Conservation (phyloP, 805 yeast genomes). For the Candida caryicola region DNA sequence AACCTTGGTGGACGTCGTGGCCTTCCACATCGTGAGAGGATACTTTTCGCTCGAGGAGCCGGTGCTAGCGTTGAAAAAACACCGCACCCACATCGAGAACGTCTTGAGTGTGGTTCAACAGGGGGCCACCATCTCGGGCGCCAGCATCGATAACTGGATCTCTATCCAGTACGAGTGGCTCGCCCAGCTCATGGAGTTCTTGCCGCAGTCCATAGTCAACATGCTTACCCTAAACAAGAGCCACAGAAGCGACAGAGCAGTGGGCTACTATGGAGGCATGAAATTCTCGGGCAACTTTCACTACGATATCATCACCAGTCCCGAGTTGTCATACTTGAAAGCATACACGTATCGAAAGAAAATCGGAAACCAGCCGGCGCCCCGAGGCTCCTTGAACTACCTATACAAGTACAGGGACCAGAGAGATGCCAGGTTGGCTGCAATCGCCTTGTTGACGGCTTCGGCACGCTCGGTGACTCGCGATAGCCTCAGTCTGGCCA, state of each 20-base stretch:
- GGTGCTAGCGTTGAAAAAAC: conserved; percentile 58
- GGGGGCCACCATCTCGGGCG: conserved; percentile 8
- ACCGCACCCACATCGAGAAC: conserved; percentile 58
- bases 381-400: conserved; percentile 1
- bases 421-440: neutral
- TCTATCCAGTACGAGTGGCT: conserved; percentile 65
- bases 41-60: conserved; percentile 59
- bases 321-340: conserved; percentile 26
- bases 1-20: conserved; percentile 53
- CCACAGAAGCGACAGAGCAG: conserved; percentile 1
- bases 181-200: conserved; percentile 52
- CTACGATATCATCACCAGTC: conserved; percentile 27
- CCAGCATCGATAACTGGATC: conserved; percentile 45
- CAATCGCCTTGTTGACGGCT: conserved; percentile 6
- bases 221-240: neutral
- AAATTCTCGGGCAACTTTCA: conserved; percentile 15
- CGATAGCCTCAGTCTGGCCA: neutral
- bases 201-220: conserved; percentile 35
- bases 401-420: conserved; percentile 6
- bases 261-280: conserved; percentile 33
- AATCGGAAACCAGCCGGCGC: neutral
- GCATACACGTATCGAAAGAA: conserved; percentile 20
- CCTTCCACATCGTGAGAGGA: conserved; percentile 60
- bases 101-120: conserved; percentile 33
- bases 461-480: conserved; percentile 1